phyloP scores from a whole-genome alignment of 768 basidiomycete genomes.

The Polyporus arcularius region DNA sequence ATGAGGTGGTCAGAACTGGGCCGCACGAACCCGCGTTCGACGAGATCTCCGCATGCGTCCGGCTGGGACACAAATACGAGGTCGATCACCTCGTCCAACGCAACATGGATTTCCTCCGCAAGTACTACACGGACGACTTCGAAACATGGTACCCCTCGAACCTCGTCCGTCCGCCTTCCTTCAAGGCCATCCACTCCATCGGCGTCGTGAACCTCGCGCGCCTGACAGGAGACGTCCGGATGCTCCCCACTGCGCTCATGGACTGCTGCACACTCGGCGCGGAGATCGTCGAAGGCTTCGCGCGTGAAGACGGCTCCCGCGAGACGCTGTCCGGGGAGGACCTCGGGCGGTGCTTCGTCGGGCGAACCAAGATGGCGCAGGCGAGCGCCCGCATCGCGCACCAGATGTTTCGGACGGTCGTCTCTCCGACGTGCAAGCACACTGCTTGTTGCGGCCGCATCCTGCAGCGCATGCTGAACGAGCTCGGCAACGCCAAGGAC shows the following conservation, averaged over 20 bases:
- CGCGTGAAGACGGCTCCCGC: constrained; percentile 5
- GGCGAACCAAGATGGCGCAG: constrained; percentile 18
- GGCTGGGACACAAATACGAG: constrained; percentile 18
- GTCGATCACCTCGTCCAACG: background rate
- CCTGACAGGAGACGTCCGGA: constrained; percentile 1
- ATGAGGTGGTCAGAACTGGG: background rate
- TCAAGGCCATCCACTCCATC: constrained; percentile 9
- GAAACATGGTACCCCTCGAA: constrained; percentile 1
- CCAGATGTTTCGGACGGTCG: constrained; percentile 19
- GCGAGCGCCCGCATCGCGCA: constrained; percentile 21
- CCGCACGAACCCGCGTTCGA: background rate
- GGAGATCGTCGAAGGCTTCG: constrained; percentile 12
- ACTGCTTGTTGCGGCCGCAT: constrained; percentile 16
- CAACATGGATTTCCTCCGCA: constrained; percentile 5
- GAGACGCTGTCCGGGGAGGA: constrained; percentile 19
- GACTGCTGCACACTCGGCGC: constrained; percentile 18
- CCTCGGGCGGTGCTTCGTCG: constrained; percentile 19
- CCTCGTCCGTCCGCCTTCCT: background rate
- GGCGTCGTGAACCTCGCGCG: constrained; percentile 21
- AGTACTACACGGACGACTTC: constrained; percentile 9
- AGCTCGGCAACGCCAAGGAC: constrained; percentile 13
- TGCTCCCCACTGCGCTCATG: constrained; percentile 23
- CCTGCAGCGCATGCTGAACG: constrained; percentile 16
- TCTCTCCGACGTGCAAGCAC: constrained; percentile 10
- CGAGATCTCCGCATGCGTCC: constrained; percentile 6